Evolutionary conservation across 2,329 filamentous ascomycete species (phyloP).

Genomic region (Pseudogymnoascus sp.): DNA sequence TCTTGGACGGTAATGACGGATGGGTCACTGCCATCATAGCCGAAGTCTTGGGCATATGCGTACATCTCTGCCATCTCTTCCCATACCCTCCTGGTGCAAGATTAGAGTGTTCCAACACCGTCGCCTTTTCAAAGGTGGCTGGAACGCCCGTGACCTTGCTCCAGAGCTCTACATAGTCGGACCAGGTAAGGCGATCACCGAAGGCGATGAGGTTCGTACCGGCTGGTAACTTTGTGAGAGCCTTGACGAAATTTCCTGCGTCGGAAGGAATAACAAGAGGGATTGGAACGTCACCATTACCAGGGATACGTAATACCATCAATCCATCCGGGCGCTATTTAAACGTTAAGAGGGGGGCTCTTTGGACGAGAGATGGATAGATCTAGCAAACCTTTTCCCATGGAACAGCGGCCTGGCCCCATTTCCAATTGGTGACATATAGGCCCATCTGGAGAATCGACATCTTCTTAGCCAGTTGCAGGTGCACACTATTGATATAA

Average conservation of each 20-base stretch:
- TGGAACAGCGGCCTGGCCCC: background rate
- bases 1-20: slow-evolving; percentile 17
- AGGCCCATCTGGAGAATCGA: slow-evolving; percentile 29
- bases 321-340: slow-evolving; percentile 14
- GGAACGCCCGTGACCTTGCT: slow-evolving; percentile 15
- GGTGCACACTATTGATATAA: slow-evolving; percentile 23
- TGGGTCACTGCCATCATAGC: slow-evolving; percentile 30
- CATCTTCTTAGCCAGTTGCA: slow-evolving; percentile 25
- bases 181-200: slow-evolving; percentile 14
- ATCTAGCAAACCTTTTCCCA: background rate
- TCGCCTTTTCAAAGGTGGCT: slow-evolving; percentile 12
- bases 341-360: background rate
- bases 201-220: slow-evolving; percentile 19
- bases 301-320: slow-evolving; percentile 12
- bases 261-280: slow-evolving; percentile 25
- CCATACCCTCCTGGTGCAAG: slow-evolving; percentile 23
- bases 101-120: slow-evolving; percentile 21
- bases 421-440: slow-evolving; percentile 27
- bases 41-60: slow-evolving; percentile 18
- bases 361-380: background rate
- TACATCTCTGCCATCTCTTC: slow-evolving; percentile 29
- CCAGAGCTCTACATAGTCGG: slow-evolving; percentile 17
- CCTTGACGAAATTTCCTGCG: slow-evolving; percentile 26
- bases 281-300: slow-evolving; percentile 12
- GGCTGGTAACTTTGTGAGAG: slow-evolving; percentile 16